Percentiles rank a stretch among this genome's conserved stretches.
Evolutionary conservation across 345 rosid species (phyloP).

Genomic region (Salix brachista): DNA sequence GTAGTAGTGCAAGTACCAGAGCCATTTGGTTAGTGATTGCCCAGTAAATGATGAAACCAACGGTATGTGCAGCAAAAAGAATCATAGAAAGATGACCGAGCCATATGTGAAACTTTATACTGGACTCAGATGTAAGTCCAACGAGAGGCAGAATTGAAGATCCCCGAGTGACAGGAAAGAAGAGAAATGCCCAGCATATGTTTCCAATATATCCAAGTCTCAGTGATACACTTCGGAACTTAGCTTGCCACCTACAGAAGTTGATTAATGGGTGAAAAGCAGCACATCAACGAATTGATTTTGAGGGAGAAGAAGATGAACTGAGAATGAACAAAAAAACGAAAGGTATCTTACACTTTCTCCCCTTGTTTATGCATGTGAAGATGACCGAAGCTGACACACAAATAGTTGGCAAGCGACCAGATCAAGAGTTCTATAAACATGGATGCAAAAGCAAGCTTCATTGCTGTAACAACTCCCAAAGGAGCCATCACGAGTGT

Average conservation of each 20-base stretch:
- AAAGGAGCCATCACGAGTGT: conserved; percentile 55
- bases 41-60: conserved; percentile 56
- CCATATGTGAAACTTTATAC: conserved; percentile 73
- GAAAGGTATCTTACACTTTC: conserved; percentile 30
- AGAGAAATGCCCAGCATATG: conserved; percentile 65
- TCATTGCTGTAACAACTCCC: conserved; percentile 51
- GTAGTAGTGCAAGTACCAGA: conserved; percentile 25
- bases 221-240: conserved; percentile 46
- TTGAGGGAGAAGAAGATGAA: neutral
- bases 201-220: conserved; percentile 57
- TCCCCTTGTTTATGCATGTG: conserved; percentile 28
- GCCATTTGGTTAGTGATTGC: conserved; percentile 40
- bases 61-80: conserved; percentile 37
- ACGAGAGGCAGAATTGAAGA: conserved; percentile 55
- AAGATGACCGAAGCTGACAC: conserved; percentile 46
- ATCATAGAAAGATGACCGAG: conserved; percentile 58
- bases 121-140: conserved; percentile 64
- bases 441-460: conserved; percentile 44
- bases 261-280: neutral
- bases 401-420: conserved; percentile 51
- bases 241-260: conserved; percentile 48
- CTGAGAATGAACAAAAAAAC: neutral
- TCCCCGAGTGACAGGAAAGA: conserved; percentile 60
- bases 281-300: neutral
- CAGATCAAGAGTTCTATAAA: conserved; percentile 52